Evolutionary conservation across 1,284 basidiomycete genomes (phyloP).

Genomic region (Cronartium quercuum): DNA sequence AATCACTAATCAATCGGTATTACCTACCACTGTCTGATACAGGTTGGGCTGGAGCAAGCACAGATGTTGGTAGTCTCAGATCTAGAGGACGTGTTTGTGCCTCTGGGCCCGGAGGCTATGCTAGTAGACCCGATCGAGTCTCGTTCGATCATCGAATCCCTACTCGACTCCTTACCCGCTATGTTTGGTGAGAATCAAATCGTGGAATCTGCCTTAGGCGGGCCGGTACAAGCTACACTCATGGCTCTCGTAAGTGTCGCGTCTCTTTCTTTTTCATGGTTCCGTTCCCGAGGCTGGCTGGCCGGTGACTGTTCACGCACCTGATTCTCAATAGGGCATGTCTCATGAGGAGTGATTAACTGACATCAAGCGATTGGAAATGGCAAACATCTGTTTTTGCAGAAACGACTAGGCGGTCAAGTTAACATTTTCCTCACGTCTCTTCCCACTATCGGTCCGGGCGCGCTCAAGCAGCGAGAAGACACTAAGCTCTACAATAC

Average conservation of each 20-base stretch:
- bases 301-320: too few relatives aligned
- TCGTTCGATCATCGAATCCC: conserved; percentile 58
- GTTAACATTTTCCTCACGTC: conserved; percentile 73
- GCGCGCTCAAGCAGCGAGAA: conserved; percentile 58
- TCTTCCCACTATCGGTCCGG: conserved; percentile 71
- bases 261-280: conserved; percentile 22
- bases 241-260: conserved; percentile 57
- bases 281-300: too few relatives aligned
- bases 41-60: conserved; percentile 59
- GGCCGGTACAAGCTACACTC: conserved; percentile 67
- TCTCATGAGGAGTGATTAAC: too few relatives aligned
- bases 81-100: conserved; percentile 82
- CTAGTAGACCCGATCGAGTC: conserved; percentile 72
- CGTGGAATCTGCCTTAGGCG: conserved; percentile 66
- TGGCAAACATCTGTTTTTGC: neutral
- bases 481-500: conserved; percentile 76
- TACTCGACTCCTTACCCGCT: conserved; percentile 63
- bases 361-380: too few relatives aligned
- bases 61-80: conserved; percentile 82
- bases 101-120: conserved; percentile 62
- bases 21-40: conserved; percentile 39
- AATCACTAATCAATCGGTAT: conserved; percentile 31
- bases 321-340: too few relatives aligned
- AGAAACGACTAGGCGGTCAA: conserved; percentile 79
- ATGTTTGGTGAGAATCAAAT: conserved; percentile 59